These are phyloP conservation scores for Debaryomyces hansenii DNA, from an alignment of 805 yeast species.

Conservation along the genomic window DNA sequence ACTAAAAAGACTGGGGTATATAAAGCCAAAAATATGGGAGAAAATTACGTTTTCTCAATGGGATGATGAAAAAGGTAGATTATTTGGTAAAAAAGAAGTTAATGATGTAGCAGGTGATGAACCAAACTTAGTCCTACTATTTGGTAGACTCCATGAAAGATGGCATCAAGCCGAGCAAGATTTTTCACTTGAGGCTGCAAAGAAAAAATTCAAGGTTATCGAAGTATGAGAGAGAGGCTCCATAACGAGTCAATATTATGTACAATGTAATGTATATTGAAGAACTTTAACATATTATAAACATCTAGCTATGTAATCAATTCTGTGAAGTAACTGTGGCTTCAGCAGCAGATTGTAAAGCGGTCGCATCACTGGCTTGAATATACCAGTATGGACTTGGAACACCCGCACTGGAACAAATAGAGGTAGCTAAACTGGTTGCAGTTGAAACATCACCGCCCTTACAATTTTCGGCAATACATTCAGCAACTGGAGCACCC, in stretches of 20 bases:
- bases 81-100: conserved; percentile 42
- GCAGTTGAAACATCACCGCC: conserved; percentile 29
- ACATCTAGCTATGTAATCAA: too few species aligned
- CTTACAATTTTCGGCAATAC: conserved; percentile 38
- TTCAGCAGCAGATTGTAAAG: conserved; percentile 15
- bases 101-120: conserved; percentile 35
- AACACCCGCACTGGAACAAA: conserved; percentile 35
- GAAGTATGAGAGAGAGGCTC: conserved; percentile 6
- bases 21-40: conserved; percentile 27
- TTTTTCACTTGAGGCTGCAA: conserved; percentile 27
- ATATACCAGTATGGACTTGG: conserved; percentile 32
- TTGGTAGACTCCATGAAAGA: conserved; percentile 43
- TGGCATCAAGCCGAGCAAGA: conserved; percentile 38
- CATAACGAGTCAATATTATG: too few species aligned
- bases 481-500: conserved; percentile 32
- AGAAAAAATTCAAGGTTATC: conserved; percentile 21
- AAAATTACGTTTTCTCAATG: conserved; percentile 25
- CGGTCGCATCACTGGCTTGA: conserved; percentile 28
- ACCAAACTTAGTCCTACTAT: conserved; percentile 35
- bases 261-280: too few species aligned
- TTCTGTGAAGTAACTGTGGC: too few species aligned
- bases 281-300: too few species aligned
- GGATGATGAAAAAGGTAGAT: conserved; percentile 45
- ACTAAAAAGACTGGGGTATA: conserved; percentile 18
- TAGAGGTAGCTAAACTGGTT: conserved; percentile 28